Percentiles rank a stretch among this genome's conserved stretches.
phyloP scores from a whole-genome alignment of 306 rosid species.

The Dalbergia oliveri region DNA sequence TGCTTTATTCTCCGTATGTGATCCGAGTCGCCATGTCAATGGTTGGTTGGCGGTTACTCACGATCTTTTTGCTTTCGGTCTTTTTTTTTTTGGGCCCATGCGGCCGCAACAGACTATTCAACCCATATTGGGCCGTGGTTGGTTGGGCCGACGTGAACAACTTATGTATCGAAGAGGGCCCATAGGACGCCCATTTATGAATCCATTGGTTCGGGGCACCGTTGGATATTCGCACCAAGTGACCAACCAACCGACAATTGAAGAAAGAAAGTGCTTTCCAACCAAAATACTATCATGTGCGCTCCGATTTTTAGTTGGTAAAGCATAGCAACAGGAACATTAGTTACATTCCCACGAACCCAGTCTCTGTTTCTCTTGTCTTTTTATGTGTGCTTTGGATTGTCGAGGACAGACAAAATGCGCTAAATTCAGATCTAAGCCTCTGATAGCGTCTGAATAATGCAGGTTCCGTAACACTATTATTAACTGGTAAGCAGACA shows the following conservation, averaged over 20 bases:
- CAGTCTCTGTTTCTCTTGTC: slow-evolving; percentile 9
- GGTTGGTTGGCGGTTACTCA: background rate
- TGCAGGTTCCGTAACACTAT: slow-evolving; percentile 24
- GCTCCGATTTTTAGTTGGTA: slow-evolving; percentile 6
- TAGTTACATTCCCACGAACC: slow-evolving; percentile 39
- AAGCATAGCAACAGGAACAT: slow-evolving; percentile 36
- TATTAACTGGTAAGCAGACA: slow-evolving; percentile 39
- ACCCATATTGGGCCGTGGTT: background rate
- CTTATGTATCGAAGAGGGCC: background rate
- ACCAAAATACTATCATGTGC: background rate
- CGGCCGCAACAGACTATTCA: background rate
- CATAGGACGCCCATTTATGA: slow-evolving; percentile 2
- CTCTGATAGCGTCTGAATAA: slow-evolving; percentile 3
- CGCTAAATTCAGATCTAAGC: slow-evolving; percentile 49
- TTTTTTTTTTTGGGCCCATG: background rate
- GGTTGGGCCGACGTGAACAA: slow-evolving; percentile 10
- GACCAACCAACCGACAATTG: slow-evolving; percentile 25
- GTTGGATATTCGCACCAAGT: background rate
- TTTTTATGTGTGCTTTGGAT: background rate
- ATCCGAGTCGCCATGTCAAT: background rate
- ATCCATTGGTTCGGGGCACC: background rate
- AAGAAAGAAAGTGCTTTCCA: background rate
- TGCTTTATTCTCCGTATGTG: background rate
- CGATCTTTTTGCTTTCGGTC: no score
- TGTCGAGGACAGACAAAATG: slow-evolving; percentile 18